Percentiles rank a stretch among this genome's conserved stretches.
Conservation (phyloP, 306 rosid genomes). For the Hippophae rhamnoides region DNA sequence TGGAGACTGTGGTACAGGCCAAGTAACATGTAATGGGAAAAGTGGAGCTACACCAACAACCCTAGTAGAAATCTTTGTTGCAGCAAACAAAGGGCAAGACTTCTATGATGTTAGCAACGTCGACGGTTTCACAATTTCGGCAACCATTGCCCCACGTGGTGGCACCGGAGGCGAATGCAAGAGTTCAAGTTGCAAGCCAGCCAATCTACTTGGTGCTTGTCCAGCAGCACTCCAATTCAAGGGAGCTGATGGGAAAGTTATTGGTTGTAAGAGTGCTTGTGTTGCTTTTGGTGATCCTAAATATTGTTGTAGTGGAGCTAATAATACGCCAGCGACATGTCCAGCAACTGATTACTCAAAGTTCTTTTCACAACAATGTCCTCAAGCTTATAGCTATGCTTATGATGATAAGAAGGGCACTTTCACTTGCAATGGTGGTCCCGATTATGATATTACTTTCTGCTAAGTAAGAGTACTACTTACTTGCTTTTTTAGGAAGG, state of each 20-base stretch:
- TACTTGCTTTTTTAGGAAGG: too few relatives aligned
- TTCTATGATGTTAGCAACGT: neutral
- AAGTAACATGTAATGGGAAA: slow-evolving; percentile 1
- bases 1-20: slow-evolving; percentile 16
- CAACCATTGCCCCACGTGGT: neutral
- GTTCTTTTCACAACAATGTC: slow-evolving; percentile 1
- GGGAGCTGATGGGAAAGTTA: neutral
- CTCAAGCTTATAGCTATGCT: slow-evolving; percentile 61
- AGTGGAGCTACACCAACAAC: neutral
- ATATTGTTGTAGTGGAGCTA: neutral
- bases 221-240: neutral
- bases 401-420: slow-evolving; percentile 39
- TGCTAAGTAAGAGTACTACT: slow-evolving; percentile 9
- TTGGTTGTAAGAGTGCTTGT: neutral
- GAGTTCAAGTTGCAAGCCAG: neutral
- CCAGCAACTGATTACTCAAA: too few relatives aligned
- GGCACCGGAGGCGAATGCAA: neutral
- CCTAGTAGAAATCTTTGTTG: neutral
- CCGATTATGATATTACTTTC: slow-evolving; percentile 44
- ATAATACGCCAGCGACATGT: too few relatives aligned
- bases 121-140: neutral
- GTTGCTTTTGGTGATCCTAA: neutral
- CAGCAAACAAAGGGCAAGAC: neutral
- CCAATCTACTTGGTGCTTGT: too few relatives aligned
- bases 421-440: slow-evolving; percentile 39